These are phyloP conservation scores for Cucurbita moschata DNA, from an alignment of 306 rosid genomes.

Conservation along the genomic window DNA sequence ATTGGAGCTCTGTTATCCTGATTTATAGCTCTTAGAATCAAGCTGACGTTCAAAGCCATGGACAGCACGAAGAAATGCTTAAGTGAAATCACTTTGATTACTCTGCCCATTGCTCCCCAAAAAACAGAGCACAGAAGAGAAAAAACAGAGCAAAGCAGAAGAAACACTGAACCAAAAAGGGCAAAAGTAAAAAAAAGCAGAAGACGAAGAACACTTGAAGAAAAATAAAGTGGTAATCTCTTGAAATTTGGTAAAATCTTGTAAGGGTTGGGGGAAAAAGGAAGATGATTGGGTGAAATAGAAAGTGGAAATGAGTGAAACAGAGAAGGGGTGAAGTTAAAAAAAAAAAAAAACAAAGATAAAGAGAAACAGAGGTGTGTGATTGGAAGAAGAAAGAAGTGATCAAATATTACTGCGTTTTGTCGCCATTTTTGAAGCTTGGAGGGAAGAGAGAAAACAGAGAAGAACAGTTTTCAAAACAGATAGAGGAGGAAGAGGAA, in stretches of 20 bases:
- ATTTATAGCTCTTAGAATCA: constrained; percentile 26
- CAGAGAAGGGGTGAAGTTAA: background rate
- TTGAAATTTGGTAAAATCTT: background rate
- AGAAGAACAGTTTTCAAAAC: background rate
- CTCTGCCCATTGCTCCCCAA: constrained; percentile 18
- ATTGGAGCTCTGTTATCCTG: constrained; percentile 7
- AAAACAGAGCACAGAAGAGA: background rate
- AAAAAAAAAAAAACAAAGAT: background rate
- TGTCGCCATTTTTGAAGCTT: background rate
- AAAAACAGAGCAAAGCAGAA: background rate
- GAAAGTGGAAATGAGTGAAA: background rate
- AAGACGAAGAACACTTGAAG: background rate
- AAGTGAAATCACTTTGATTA: constrained; percentile 16
- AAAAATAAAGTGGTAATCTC: background rate
- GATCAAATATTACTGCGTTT: background rate
- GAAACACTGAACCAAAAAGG: background rate
- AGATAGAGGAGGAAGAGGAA: background rate
- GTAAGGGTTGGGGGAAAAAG: background rate
- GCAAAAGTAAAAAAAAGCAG: background rate
- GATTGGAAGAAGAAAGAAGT: background rate
- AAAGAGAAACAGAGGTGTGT: background rate
- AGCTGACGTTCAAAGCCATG: constrained; percentile 50
- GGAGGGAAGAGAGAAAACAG: background rate
- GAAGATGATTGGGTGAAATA: background rate
- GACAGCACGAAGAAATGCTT: constrained; percentile 49